Base-by-base conservation (phyloP, 2,329 filamentous ascomycete genomes). In the Cyphellophora europaea region DNA sequence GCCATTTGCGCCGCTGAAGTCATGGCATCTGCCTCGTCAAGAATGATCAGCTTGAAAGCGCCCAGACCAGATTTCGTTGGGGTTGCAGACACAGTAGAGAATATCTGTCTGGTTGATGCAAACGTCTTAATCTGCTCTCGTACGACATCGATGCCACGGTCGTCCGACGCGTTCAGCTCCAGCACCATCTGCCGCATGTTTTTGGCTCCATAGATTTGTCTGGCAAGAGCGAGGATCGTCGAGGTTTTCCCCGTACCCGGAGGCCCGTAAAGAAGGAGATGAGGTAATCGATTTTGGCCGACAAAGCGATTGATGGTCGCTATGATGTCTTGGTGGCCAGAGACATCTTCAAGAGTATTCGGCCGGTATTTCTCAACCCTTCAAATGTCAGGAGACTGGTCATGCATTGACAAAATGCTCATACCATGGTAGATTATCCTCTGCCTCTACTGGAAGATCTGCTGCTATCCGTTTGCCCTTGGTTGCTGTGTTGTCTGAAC, bases 41-140 rank as follows among this genome's bases (percentile, higher is more conserved):
- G 75, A 36, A 98, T 85, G 55, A 98, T 96, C 49, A 98, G 77
- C 66, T 98, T 98, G 69, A 82, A 98, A 3, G 74, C 74, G 0
- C 83, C 85, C 16, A 89, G 62, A 4, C 63, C 62, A 10, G 71
- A 62, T 27, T 59, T 54, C 13, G 52, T 39, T 28, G 57, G 55
- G 5, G 68, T 53, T 19, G 62, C 62, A 2, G 71, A 63, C 5
- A 68, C 67, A 27, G 72, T 67, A n/a, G 74, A 76, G 65, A 98
- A 98, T 51, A 98, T 98, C 56, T 98, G 91, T 61, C 93, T 95
- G 5, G 91, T 98, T 49, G 17, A 58, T 53, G 33, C 89, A 63
- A 98, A 98, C 0, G 91, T 98, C 71, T 96, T 98, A 74, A 98
- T 98, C 62, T 98, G 91, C 65, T 98, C 91, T 47, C 88, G 77